Percentiles rank a stretch among this genome's conserved stretches.
Conservation (phyloP, 2,329 filamentous ascomycete genomes). For the Ceratocystis papillata region DNA sequence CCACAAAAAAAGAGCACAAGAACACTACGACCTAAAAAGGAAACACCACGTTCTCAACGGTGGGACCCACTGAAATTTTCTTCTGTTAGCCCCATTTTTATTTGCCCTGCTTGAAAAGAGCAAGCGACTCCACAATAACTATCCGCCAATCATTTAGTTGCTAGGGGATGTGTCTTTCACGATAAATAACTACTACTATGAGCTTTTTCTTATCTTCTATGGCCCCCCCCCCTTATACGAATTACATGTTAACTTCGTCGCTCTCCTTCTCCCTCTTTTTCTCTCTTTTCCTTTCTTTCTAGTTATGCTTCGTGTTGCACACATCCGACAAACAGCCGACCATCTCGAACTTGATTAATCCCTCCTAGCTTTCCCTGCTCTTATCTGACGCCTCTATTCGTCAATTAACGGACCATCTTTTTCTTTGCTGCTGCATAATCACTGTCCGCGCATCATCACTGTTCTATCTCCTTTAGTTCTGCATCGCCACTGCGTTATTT, state of each 20-base stretch:
- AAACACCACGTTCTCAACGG: neutral
- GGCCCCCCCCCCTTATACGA: too few species aligned
- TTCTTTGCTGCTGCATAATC: too few species aligned
- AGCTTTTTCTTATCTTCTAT: too few species aligned
- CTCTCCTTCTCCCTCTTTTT: neutral
- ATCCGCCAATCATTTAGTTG: constrained; percentile 5
- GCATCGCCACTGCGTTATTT: constrained; percentile 14
- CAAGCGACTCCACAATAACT: neutral
- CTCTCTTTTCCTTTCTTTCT: neutral
- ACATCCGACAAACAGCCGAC: too few species aligned
- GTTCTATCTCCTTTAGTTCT: neutral
- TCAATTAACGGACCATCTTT: neutral
- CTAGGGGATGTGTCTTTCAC: neutral
- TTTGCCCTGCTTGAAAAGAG: neutral
- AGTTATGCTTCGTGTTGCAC: neutral
- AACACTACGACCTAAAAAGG: neutral
- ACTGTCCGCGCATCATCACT: neutral
- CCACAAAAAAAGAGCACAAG: neutral
- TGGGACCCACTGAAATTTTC: constrained; percentile 10
- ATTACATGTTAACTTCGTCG: too few species aligned
- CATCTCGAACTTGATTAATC: neutral
- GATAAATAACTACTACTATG: too few species aligned
- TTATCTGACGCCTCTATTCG: neutral
- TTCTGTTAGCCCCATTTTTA: constrained; percentile 3
- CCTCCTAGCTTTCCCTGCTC: neutral